Evolutionary conservation across 2,329 filamentous ascomycete genomes (phyloP).

Genomic region (Fusarium aywerte): DNA sequence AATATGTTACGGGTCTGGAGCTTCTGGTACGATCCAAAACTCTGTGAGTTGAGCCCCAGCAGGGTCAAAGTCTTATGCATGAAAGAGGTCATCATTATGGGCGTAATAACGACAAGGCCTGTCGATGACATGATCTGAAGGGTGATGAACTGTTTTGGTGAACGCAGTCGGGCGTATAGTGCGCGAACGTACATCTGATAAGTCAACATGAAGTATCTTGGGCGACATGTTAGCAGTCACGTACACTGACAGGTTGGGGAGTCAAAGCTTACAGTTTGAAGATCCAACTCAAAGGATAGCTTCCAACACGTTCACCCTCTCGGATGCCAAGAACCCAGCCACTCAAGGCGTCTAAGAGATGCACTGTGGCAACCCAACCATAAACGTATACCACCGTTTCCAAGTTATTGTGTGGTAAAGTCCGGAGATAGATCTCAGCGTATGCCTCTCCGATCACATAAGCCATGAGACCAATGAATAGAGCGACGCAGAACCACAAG

Average conservation of each 20-base stretch:
- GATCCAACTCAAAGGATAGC: conserved; percentile 76
- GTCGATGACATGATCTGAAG: conserved; percentile 73
- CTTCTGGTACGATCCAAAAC: conserved; percentile 73
- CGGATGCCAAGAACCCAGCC: conserved; percentile 74
- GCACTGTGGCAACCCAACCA: conserved; percentile 74
- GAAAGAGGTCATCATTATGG: conserved; percentile 69
- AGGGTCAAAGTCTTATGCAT: conserved; percentile 67
- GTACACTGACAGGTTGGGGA: neutral
- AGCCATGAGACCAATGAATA: conserved; percentile 70
- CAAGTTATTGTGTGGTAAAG: conserved; percentile 72
- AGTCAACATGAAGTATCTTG: conserved; percentile 72
- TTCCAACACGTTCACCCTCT: conserved; percentile 73
- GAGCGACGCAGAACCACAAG: conserved; percentile 74
- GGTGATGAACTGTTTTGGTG: conserved; percentile 71
- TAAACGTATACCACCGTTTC: conserved; percentile 77
- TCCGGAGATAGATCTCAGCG: conserved; percentile 74
- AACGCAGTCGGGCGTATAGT: conserved; percentile 73
- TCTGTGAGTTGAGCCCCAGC: conserved; percentile 67
- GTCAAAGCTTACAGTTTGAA: conserved; percentile 69
- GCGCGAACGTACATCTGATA: conserved; percentile 78
- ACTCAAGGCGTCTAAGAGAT: conserved; percentile 71
- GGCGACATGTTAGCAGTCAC: conserved; percentile 23
- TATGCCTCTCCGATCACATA: conserved; percentile 76
- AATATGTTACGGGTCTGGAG: conserved; percentile 74
- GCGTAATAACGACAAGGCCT: conserved; percentile 70